Conservation (phyloP, 768 basidiomycete genomes). For the Suillus hirtellus region DNA sequence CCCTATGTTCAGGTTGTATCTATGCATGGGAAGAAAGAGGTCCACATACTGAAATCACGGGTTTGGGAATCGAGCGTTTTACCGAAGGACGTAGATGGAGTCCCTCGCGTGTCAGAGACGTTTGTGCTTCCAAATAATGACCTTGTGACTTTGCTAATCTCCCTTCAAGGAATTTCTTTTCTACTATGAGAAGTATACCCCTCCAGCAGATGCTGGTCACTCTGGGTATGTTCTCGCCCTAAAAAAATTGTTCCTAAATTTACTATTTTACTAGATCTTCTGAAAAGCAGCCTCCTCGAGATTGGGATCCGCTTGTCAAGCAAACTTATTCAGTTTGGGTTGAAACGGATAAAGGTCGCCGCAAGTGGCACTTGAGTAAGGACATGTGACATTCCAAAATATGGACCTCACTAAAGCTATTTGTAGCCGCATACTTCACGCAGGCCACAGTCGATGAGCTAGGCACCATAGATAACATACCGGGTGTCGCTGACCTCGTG, state of each 20-base stretch:
- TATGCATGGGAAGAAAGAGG: constrained; percentile 76
- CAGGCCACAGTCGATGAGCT: constrained; percentile 72
- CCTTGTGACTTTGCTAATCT: constrained; percentile 15
- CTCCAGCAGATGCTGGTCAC: constrained; percentile 45
- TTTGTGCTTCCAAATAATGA: constrained; percentile 34
- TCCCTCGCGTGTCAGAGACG: constrained; percentile 81
- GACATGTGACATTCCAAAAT: constrained; percentile 13
- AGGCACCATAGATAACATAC: constrained; percentile 69
- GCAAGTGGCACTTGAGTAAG: constrained; percentile 86
- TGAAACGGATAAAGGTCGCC: constrained; percentile 57
- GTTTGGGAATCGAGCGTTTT: constrained; percentile 81
- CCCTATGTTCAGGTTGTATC: constrained; percentile 45
- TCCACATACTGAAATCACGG: constrained; percentile 72
- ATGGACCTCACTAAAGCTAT: constrained; percentile 1
- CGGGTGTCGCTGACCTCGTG: constrained; percentile 54
- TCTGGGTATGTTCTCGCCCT: constrained; percentile 36
- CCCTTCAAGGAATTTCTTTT: constrained; percentile 75
- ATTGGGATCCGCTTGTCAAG: constrained; percentile 74
- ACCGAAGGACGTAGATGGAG: constrained; percentile 85
- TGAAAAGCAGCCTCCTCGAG: constrained; percentile 54
- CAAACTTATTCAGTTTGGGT: constrained; percentile 86
- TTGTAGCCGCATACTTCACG: constrained; percentile 79
- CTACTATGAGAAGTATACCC: constrained; percentile 75
- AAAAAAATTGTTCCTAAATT: constrained; percentile 3
- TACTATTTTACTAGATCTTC: constrained; percentile 30